Evolutionary conservation across 352 stramenopile species (phyloP), one percentile per base, ranked within the genome.

Genomic region (Phytopythium aichiense): DNA sequence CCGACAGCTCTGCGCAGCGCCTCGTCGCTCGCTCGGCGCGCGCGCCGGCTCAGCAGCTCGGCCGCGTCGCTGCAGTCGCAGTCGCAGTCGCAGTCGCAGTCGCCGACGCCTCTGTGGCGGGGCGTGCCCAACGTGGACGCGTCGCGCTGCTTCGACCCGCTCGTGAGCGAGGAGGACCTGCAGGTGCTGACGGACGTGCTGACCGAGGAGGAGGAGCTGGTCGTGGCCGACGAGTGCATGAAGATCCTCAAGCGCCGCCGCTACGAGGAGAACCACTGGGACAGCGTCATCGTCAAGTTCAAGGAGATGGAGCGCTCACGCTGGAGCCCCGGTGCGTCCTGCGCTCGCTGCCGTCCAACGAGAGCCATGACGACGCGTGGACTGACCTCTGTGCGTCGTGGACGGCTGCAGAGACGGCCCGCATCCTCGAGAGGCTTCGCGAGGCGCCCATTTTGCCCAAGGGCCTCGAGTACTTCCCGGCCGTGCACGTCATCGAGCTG

Each of bases 261-360:
- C 45, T 92, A 91, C 60, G 84, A 95, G 42, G 73, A 86, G 43
- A 74, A 88, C 51, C 86, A 95, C 62, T 95, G 86, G 86, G 86
- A 95, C 72, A 75, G 87, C 38, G 82, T 87, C 33, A 95, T 95
- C 60, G 63, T 95, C 71, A 92, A 95, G 58, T 95, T 91, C 63
- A 93, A 93, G 61, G 86, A 95, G 72, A 95, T 93, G 84, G 86
- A 95, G 60, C 81, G 82, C 43, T 89, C 80, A 33, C 80, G 84
- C 35, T 95, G 86, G 86, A 92, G 81, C 58, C 46, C 65, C 25
- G 74, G 74, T 76, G 15, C 30, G 46, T 43, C 31, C 11, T 42
- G 15, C 25, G 8, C 28, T 33, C 8, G 8, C 2, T 16, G 35
- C 35, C 35, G 35, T 16, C 35, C 35, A 2, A 31, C 31, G 4